phyloP scores from a whole-genome alignment of 192 early-diverging fungal species.

The Gamsiella multidivaricata region DNA sequence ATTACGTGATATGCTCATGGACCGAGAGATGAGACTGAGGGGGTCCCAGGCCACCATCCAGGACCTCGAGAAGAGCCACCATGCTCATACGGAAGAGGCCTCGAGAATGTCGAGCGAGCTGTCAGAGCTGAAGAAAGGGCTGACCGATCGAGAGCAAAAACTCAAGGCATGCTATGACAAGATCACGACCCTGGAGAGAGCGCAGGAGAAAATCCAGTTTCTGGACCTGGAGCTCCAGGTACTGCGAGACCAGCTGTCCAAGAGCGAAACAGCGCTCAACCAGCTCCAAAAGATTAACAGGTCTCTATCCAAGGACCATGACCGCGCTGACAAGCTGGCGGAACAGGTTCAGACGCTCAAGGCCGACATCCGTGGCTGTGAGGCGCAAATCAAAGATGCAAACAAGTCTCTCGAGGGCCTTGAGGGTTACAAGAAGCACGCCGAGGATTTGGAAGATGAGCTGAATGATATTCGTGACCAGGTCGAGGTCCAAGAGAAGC shows the following conservation, averaged over 20 bases:
- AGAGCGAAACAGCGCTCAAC: not conserved
- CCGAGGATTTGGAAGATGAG: slow-evolving; percentile 13
- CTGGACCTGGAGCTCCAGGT: slow-evolving; percentile 9
- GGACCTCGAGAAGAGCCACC: slow-evolving; percentile 16
- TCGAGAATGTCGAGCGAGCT: not conserved
- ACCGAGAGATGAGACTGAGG: not conserved
- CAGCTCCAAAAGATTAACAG: slow-evolving; percentile 15
- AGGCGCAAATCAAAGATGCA: slow-evolving; percentile 14
- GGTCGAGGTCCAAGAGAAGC: slow-evolving; percentile 30
- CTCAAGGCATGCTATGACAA: slow-evolving; percentile 19
- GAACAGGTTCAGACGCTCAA: slow-evolving; percentile 9
- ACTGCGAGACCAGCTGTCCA: slow-evolving; percentile 15
- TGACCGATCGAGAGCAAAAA: slow-evolving; percentile 17
- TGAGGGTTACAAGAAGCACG: not conserved
- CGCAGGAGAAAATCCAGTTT: slow-evolving; percentile 7
- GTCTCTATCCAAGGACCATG: not conserved
- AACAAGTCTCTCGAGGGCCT: not conserved
- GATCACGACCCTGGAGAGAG: slow-evolving; percentile 20
- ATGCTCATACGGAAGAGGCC: not conserved
- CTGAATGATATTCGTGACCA: slow-evolving; percentile 24
- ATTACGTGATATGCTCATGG: not conserved
- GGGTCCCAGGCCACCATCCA: slow-evolving; percentile 1
- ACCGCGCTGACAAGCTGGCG: not conserved
- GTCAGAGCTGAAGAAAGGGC: not conserved
- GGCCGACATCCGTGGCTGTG: slow-evolving; percentile 12